Conservation (phyloP, 2,329 filamentous ascomycete genomes). For the Aspergillus fischeri region DNA sequence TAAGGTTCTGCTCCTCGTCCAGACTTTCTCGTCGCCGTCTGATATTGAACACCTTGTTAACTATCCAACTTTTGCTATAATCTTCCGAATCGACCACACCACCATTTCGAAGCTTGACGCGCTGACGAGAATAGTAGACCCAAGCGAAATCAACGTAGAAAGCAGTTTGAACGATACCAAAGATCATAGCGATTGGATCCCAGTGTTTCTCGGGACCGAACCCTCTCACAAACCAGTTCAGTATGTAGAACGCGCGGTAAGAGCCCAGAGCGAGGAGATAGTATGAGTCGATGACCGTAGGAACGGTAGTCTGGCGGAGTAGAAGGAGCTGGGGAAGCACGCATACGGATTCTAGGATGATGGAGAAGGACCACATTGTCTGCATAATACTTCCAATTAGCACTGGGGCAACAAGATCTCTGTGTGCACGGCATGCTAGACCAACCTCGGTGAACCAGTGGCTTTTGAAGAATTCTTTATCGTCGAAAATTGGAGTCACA, state of each 20-base stretch:
- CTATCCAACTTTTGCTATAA: slow-evolving; percentile 76
- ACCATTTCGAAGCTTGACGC: slow-evolving; percentile 86
- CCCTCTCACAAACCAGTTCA: slow-evolving; percentile 80
- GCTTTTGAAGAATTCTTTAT: slow-evolving; percentile 37
- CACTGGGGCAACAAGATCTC: background rate
- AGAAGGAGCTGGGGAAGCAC: slow-evolving; percentile 88
- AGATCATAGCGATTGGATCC: slow-evolving; percentile 73
- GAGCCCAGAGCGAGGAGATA: slow-evolving; percentile 84
- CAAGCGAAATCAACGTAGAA: slow-evolving; percentile 93
- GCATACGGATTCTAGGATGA: slow-evolving; percentile 86
- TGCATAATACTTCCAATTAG: slow-evolving; percentile 33
- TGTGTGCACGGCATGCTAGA: background rate
- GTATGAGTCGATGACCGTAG: slow-evolving; percentile 94
- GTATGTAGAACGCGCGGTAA: slow-evolving; percentile 82
- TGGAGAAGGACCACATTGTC: slow-evolving; percentile 82
- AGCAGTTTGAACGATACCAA: slow-evolving; percentile 82
- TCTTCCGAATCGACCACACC: slow-evolving; percentile 89
- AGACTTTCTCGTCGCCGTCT: slow-evolving; percentile 23
- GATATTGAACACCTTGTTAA: slow-evolving; percentile 69
- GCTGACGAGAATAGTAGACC: slow-evolving; percentile 92
- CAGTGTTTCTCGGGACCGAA: slow-evolving; percentile 57
- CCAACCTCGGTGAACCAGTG: slow-evolving; percentile 40
- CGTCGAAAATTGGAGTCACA: slow-evolving; percentile 65
- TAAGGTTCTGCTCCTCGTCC: slow-evolving; percentile 38
- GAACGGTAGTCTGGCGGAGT: slow-evolving; percentile 88